Base-by-base conservation (phyloP, 106 monocot genomes). In the Dioscorea alata region DNA sequence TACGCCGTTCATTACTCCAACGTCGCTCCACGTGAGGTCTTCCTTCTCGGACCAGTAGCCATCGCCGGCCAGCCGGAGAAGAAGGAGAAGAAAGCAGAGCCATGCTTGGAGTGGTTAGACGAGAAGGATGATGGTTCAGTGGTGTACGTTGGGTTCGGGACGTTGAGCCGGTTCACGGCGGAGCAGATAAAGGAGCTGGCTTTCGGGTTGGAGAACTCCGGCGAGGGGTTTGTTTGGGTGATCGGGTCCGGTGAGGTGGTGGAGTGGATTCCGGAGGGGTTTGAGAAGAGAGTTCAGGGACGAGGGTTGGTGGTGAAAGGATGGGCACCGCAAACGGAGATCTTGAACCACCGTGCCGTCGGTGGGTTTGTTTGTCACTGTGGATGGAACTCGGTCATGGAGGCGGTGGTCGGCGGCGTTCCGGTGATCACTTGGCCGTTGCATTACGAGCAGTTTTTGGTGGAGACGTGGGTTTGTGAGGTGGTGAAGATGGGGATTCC, bases 311-410 rank as follows among this genome's bases (percentile, higher is more conserved):
- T 69, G 13, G 50, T 69, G 2, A 8, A 32, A 2, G 35, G 31
- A 4, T 69, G 69, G 69, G 33, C 69, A 1, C 69, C 69, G 14
- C 69, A 69, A 33, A 33, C 35, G 12, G 9, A 5, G 13, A 22
- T 69, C 2, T 20, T 69, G 19, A 17, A 42, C 2, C 69, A 69
- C 21, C n/a, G 32, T 2, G 69, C 69, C 0, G 33, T 69, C 4
- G 69, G 69, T 31, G 52, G 21, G 1, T 68, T 68, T 53, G 16
- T 68, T 51, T 53, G 53, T 17, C 68, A 68, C 51, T 68, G 68
- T 33, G 68, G 68, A 13, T 68, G 68, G 68, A 68, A 68, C 23
- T 68, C 68, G 22, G 4, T 57, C 13, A 17, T 59, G 33, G 57
- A 69, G 35, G 58, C 50, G 16, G 54, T 58, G 8, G 16, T 20